Conservation (phyloP, 2,329 filamentous ascomycete genomes). For the Orbilia blumenaviensis region DNA sequence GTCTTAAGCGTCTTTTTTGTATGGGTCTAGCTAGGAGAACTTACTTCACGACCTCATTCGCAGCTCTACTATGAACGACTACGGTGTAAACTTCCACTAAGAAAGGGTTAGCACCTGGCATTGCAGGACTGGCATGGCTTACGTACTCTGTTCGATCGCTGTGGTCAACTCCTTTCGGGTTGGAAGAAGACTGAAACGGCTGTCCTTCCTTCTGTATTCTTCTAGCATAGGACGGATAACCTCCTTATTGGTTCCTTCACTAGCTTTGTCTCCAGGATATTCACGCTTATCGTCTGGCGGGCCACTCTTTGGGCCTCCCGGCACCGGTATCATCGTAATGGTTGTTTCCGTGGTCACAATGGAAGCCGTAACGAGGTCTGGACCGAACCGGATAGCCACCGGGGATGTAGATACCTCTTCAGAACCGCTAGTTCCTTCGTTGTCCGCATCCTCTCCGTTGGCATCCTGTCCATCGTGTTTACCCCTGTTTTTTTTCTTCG, state of each 20-base stretch:
- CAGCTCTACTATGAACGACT: conserved; percentile 74
- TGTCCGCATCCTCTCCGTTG: conserved; percentile 48
- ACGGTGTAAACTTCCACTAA: conserved; percentile 74
- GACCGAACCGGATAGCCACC: conserved; percentile 32
- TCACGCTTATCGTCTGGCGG: not conserved
- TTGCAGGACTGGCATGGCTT: not conserved
- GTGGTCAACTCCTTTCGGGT: conserved; percentile 41
- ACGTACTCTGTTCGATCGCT: conserved; percentile 48
- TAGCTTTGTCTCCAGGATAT: conserved; percentile 7
- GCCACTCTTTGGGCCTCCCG: conserved; percentile 6
- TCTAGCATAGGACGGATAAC: conserved; percentile 34
- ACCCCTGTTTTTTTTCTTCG: conserved; percentile 19
- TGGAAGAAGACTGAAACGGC: conserved; percentile 35
- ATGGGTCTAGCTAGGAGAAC: conserved; percentile 58
- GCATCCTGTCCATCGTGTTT: conserved; percentile 6
- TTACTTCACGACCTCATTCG: conserved; percentile 77
- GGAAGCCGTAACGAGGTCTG: conserved; percentile 43
- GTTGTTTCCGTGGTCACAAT: conserved; percentile 23
- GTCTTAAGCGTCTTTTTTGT: conserved; percentile 41
- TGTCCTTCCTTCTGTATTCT: conserved; percentile 40
- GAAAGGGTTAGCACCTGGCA: not conserved
- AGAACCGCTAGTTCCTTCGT: conserved; percentile 51
- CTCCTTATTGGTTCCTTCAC: conserved; percentile 20
- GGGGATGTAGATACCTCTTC: conserved; percentile 40
- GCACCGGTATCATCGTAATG: conserved; percentile 42